Conservation (phyloP, 352 stramenopile genomes). For the Globisporangium radiosum region DNA sequence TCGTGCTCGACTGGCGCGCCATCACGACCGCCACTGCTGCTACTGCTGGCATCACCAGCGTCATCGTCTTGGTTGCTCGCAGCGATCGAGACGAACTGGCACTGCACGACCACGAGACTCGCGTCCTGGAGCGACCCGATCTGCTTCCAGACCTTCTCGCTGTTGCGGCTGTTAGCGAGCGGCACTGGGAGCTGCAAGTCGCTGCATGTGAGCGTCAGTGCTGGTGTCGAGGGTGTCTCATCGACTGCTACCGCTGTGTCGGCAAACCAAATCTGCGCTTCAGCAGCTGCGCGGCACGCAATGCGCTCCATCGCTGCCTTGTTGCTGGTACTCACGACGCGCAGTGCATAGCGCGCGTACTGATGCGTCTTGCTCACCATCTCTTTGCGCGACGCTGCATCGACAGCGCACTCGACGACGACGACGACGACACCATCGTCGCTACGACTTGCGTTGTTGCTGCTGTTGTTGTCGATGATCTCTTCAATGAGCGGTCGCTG, state of each 20-base stretch:
- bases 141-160: constrained; percentile 61
- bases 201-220: constrained; percentile 26
- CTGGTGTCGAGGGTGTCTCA: not conserved
- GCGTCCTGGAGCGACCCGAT: constrained; percentile 61
- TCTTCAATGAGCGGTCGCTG: constrained; percentile 51
- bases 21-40: not conserved
- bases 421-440: constrained; percentile 20
- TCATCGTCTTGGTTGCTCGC: constrained; percentile 17
- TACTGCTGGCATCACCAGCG: not conserved
- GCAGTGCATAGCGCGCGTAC: constrained; percentile 60
- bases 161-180: not conserved
- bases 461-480: constrained; percentile 29
- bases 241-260: not conserved
- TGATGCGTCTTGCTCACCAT: constrained; percentile 47
- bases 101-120: constrained; percentile 66
- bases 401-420: constrained; percentile 34
- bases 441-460: not conserved
- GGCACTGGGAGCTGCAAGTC: constrained; percentile 34
- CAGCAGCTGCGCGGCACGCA: constrained; percentile 22
- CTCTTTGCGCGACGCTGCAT: constrained; percentile 34
- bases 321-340: not conserved
- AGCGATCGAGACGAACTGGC: constrained; percentile 40
- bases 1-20: not conserved
- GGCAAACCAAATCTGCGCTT: constrained; percentile 31
- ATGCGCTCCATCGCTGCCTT: constrained; percentile 14